Base-by-base conservation (phyloP, 139 green algal species). In the Astrephomene gubernaculifera region DNA sequence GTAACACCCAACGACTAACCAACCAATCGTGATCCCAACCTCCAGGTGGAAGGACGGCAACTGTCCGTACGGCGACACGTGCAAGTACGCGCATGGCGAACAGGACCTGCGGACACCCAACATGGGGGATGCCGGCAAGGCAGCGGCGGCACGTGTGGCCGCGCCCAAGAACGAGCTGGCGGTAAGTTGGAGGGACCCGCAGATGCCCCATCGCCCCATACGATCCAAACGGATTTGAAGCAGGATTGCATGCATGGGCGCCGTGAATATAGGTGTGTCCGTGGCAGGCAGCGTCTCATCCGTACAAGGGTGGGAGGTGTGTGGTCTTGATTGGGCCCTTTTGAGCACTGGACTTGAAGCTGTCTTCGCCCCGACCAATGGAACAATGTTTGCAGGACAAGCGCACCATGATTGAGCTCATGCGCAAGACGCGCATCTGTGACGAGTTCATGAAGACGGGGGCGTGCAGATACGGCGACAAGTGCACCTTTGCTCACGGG, bases 31-130 rank as follows among this genome's bases (percentile, higher is more conserved):
- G n/a, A n/a, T n/a, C n/a, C n/a, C n/a, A n/a, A n/a, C 17, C 5
- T 24, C 33, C 70, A 90, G 89, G 80, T 92, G 80, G 80, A 83
- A 88, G 63, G 87, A 93, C 9, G 91, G 91, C 10, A 72, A 79
- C 52, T 94, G 91, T 82, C 74, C 86, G 31, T 88, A 85, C 38
- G 70, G 72, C 17, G 81, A 87, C n/a, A 89, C 85, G 4, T 94
- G 91, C 85, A 87, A 85, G 49, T 94, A 94, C 43, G 88, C 91
- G 24, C 91, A 94, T 33, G 91, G 91, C 35, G 88, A 92, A 21
- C 41, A 22, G 4, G 91, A 94, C 36, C 74, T 92, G 52, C 87
- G 91, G 10, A 31, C 79, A 6, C 78, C 78, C 5, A 29, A 19
- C 53, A 70, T 70, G 53, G 1, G 21, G 9, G 31, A 67, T 36